A percentile compares a stretch with the other conserved stretches of the same genome.
Conservation (phyloP, 768 basidiomycete species). For the Lanmaoa pseudosensibilis region DNA sequence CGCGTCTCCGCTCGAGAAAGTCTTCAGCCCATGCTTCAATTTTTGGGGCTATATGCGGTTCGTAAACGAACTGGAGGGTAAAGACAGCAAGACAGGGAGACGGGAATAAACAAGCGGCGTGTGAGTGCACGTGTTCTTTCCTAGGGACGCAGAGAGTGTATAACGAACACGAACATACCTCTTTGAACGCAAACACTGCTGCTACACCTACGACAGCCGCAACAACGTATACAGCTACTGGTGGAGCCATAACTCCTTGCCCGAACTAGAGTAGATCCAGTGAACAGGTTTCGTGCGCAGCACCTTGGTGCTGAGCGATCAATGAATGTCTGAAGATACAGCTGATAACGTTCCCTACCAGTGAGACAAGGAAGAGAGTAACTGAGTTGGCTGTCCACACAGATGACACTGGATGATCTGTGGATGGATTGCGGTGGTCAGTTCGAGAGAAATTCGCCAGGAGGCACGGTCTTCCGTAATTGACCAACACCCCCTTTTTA, state of each 20-base stretch:
- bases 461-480: conserved; percentile 12
- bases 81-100: not conserved
- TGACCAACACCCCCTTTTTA: conserved; percentile 17
- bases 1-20: conserved; percentile 33
- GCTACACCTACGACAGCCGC: conserved; percentile 52
- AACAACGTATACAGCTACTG: conserved; percentile 47
- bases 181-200: conserved; percentile 54
- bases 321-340: not conserved
- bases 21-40: conserved; percentile 47
- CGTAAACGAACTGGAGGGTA: conserved; percentile 57
- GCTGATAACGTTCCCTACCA: conserved; percentile 5
- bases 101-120: conserved; percentile 7
- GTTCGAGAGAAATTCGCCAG: not conserved
- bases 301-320: not conserved
- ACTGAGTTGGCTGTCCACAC: not conserved
- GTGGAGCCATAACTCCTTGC: conserved; percentile 26
- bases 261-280: conserved; percentile 2
- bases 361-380: not conserved
- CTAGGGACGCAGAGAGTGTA: not conserved
- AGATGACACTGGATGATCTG: not conserved
- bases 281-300: conserved; percentile 17
- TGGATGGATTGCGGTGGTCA: conserved; percentile 1
- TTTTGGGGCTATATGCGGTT: conserved; percentile 65
- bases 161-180: conserved; percentile 40
- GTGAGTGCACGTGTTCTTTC: conserved; percentile 22